A percentile compares a stretch with the other conserved stretches of the same genome.
Evolutionary conservation across 2,329 filamentous ascomycete genomes (phyloP).

Genomic region (Bretziella fagacearum): DNA sequence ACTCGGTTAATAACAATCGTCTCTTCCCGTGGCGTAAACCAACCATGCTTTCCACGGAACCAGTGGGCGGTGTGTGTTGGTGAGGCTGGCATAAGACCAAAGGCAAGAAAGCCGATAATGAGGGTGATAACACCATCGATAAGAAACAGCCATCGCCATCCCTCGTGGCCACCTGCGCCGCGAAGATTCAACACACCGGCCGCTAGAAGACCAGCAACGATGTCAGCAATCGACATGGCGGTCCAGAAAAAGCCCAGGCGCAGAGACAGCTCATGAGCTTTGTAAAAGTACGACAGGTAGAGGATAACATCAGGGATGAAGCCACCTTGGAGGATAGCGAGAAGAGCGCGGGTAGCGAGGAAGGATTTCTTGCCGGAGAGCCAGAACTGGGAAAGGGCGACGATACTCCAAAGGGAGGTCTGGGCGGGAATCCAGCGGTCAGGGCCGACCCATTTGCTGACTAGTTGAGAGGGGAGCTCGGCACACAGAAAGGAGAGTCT

Average conservation of each 20-base stretch:
- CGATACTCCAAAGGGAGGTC: conserved; percentile 38
- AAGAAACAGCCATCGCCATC: conserved; percentile 37
- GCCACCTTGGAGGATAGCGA: conserved; percentile 29
- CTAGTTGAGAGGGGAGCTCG: conserved; percentile 40
- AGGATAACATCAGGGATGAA: conserved; percentile 29
- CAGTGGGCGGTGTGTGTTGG: conserved; percentile 35
- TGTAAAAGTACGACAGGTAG: conserved; percentile 30
- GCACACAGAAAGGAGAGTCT: conserved; percentile 21
- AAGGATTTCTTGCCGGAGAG: conserved; percentile 25
- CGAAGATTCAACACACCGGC: conserved; percentile 27
- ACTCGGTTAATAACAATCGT: conserved; percentile 43
- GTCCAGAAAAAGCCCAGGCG: conserved; percentile 28
- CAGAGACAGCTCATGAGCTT: conserved; percentile 25
- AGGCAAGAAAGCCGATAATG: conserved; percentile 34
- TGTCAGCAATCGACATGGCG: conserved; percentile 25
- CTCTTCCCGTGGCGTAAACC: conserved; percentile 45
- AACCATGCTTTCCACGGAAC: conserved; percentile 36
- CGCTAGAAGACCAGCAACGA: conserved; percentile 24
- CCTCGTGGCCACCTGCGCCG: conserved; percentile 22
- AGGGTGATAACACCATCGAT: conserved; percentile 33
- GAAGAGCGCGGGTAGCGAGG: conserved; percentile 23
- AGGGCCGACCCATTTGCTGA: conserved; percentile 39
- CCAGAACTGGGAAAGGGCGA: conserved; percentile 32
- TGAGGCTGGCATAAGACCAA: conserved; percentile 36
- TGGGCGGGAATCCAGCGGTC: conserved; percentile 44